phyloP scores from a whole-genome alignment of 73 alveolate genomes.

The Uronychia binucleata region DNA sequence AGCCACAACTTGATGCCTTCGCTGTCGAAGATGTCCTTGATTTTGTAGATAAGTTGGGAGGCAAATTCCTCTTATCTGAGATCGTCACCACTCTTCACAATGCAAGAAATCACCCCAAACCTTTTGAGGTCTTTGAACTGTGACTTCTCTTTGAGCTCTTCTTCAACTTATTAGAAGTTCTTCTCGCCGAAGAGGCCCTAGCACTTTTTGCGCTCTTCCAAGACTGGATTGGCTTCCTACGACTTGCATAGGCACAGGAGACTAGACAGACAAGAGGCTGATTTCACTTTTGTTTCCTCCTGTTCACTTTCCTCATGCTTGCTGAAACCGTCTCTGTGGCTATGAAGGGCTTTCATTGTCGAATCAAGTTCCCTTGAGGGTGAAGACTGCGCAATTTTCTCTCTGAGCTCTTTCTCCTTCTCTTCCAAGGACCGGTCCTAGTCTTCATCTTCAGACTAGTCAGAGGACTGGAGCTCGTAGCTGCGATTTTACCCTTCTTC shows the following conservation, averaged over 20 bases:
- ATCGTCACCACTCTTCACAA: slow-evolving; percentile 83
- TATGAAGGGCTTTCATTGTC: neutral
- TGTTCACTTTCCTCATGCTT: slow-evolving; percentile 10
- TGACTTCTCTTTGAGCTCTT: slow-evolving; percentile 69
- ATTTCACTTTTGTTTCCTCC: neutral
- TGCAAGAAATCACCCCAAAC: slow-evolving; percentile 66
- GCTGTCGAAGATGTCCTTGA: slow-evolving; percentile 69
- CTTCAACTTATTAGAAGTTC: slow-evolving; percentile 62
- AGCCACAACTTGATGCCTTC: slow-evolving; percentile 67
- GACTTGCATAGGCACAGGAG: neutral
- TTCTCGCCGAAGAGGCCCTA: slow-evolving; percentile 61
- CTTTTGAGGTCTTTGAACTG: slow-evolving; percentile 68
- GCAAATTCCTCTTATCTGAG: slow-evolving; percentile 88
- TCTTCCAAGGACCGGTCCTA: neutral
- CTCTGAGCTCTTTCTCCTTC: neutral
- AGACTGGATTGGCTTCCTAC: neutral
- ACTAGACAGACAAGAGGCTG: neutral
- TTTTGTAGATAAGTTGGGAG: slow-evolving; percentile 74
- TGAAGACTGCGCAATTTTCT: too few relatives aligned
- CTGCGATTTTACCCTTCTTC: neutral
- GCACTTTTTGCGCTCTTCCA: slow-evolving; percentile 3
- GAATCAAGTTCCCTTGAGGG: too few relatives aligned
- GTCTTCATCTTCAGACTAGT: neutral
- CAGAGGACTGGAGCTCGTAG: neutral
- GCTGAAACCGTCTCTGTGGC: slow-evolving; percentile 21